Evolutionary conservation across 371 early-diverging fungal species (phyloP), one percentile per base, ranked within the genome.

Genomic region (Lichtheimia corymbifera): DNA sequence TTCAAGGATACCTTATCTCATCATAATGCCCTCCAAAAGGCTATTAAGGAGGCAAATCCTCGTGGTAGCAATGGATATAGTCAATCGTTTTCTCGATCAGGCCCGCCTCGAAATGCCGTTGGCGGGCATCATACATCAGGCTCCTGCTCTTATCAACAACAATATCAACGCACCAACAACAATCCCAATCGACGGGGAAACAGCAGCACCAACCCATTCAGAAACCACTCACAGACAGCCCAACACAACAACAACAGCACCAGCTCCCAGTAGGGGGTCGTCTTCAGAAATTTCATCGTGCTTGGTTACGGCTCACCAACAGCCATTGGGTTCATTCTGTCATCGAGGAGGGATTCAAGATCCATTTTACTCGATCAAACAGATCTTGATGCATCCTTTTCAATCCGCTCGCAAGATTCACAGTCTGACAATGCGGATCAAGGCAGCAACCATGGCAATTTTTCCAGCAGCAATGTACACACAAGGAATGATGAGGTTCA

Each of bases 391-490:
- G 2, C 14, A 42, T 13, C 18, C 57, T 0, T n/a, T 9, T 0
- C 42, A 55, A 11, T 44, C 72, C 0, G 27, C 70, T 3, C 62
- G 65, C 12, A 14, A 30, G 0, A 55, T 72, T 2, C 47, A 68
- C 11, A 51, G 68, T 2, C 66, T 72, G 52, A 65, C 66, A 3
- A 66, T 66, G 43, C 66, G 66, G 28, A 60, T 64, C 14, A 59
- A 62, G 25, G 63, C 71, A 20, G 63, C 56, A 2, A 70, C 69
- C 0, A 53, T 55, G 20, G 70, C 74, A 12, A 52, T 74, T 0
- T 64, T 76, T 17, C 72, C 65, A 25, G 67, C 64, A 0, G 54
- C 27, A 12, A 64, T 27, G 47, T 58, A 41, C 44, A 61, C 57
- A 51, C 65, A 22, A 27, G 25, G 30, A 9, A 12, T 59, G 35